Evolutionary conservation across 2,329 filamentous ascomycete species (phyloP), one percentile per base, ranked within the genome.

Genomic region (Ceratocystis colombiana): DNA sequence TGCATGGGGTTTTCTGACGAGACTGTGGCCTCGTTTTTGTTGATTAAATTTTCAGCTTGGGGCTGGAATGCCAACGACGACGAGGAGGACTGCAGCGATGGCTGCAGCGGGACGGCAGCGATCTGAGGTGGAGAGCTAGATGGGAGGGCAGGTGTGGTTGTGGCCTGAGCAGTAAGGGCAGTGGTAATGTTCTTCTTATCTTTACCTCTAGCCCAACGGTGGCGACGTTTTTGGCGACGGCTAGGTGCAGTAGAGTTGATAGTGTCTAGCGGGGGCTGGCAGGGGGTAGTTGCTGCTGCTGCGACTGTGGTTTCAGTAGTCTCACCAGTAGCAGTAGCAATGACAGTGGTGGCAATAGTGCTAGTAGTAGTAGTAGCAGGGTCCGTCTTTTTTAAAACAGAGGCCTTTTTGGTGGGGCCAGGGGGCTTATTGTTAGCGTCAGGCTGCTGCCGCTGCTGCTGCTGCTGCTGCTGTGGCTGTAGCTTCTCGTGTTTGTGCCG

Each of bases 111-210:
- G 20, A 48, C 20, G 25, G 10, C 20, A 5, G 22, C 22, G 48
- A 25, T 17, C 15, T 28, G 48, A 28, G 48, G 15, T 37, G 55
- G 55, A 28, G 15, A 30, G 30, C 15, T 30, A 17, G 53, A 61
- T 10, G 53, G 44, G 22, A 37, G 46, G 41, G 66, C 64, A 1
- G 66, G 30, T 7, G 66, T 64, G n/a, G 61, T 50, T 20, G 37
- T 17, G 15, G 53, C 17, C 2, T 20, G 17, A 22, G 25, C 1
- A 33, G 15, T 28, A 6, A 25, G 12, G 6, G 48, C 22, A 20
- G 22, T 25, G 48, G 48, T 53, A 20, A 22, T 25, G 7, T 7
- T 22, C 50, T 25, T 30, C 55, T 37, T 59, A n/a, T 59, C 28
- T 59, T 59, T 59, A 33, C n/a, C 2, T 59, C 55, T 37, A 8